Evolutionary conservation across 2,329 filamentous ascomycete species (phyloP).

Genomic region (Ophiostoma populinum): DNA sequence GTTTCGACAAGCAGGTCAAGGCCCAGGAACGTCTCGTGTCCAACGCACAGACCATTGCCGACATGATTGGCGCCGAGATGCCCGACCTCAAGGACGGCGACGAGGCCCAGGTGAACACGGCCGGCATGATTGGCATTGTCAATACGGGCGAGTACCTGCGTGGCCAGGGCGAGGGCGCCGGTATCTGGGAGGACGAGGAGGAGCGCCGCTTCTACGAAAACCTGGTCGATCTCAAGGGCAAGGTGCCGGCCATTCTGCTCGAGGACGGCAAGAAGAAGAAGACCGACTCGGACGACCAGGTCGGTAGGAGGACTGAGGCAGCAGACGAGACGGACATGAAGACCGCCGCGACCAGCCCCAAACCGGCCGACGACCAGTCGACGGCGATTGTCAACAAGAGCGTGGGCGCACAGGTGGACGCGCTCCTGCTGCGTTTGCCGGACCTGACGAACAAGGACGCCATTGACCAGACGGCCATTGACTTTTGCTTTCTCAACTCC

Average conservation of each 20-base stretch:
- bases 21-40: conserved; percentile 76
- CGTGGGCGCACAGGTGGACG: conserved; percentile 90
- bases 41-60: conserved; percentile 82
- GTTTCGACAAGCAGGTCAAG: conserved; percentile 88
- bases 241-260: conserved; percentile 81
- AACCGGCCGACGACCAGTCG: conserved; percentile 54
- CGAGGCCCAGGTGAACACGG: conserved; percentile 43
- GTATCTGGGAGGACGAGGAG: conserved; percentile 98
- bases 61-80: conserved; percentile 81
- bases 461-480: conserved; percentile 82
- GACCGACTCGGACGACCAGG: conserved; percentile 66
- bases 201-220: conserved; percentile 98
- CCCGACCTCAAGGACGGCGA: conserved; percentile 79
- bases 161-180: conserved; percentile 74
- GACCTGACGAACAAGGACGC: conserved; percentile 82
- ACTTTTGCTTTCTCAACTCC: conserved; percentile 96
- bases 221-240: conserved; percentile 82
- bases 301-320: conserved; percentile 45
- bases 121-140: conserved; percentile 75
- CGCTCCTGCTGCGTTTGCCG: conserved; percentile 69
- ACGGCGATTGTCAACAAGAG: conserved; percentile 96
- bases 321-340: conserved; percentile 27
- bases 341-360: conserved; percentile 23
- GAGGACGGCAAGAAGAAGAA: conserved; percentile 96
- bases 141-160: conserved; percentile 88